phyloP scores from a whole-genome alignment of 2,329 filamentous ascomycete species.

The Aspergillus unguis region DNA sequence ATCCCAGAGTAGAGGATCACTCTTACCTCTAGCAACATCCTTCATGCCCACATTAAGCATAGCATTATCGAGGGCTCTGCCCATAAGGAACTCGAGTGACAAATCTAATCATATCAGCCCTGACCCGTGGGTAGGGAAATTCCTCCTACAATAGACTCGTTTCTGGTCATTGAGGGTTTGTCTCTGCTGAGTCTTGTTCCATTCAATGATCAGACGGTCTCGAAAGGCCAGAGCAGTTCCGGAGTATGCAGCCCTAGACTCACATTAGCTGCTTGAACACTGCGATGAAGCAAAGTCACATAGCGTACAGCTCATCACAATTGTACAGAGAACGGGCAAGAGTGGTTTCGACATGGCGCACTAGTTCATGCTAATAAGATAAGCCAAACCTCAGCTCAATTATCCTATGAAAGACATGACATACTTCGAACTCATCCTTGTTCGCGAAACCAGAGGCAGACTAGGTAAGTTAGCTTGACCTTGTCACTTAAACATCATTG shows the following conservation, averaged over 20 bases:
- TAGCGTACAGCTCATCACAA: conserved; percentile 73
- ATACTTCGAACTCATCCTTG: conserved; percentile 72
- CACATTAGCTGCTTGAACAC: conserved; percentile 3
- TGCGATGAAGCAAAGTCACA: neutral
- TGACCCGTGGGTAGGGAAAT: neutral
- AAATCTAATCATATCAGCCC: conserved; percentile 55
- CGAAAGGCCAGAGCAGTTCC: conserved; percentile 89
- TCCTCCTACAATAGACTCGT: conserved; percentile 76
- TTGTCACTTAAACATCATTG: conserved; percentile 1
- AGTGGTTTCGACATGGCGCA: conserved; percentile 94
- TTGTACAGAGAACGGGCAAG: conserved; percentile 96
- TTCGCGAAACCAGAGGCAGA: conserved; percentile 67
- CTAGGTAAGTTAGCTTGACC: conserved; percentile 33
- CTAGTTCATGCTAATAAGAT: conserved; percentile 62
- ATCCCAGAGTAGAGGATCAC: conserved; percentile 2
- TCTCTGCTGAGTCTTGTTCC: conserved; percentile 97
- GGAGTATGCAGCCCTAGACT: conserved; percentile 71
- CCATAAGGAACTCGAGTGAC: conserved; percentile 97
- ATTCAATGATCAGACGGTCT: conserved; percentile 87
- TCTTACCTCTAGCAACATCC: conserved; percentile 71
- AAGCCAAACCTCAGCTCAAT: conserved; percentile 2
- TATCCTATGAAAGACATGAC: conserved; percentile 4
- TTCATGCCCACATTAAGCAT: conserved; percentile 96
- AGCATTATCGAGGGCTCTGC: conserved; percentile 91
- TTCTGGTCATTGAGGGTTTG: conserved; percentile 90